Base-by-base conservation (phyloP, 352 stramenopile species). In the Globisporangium paddicum region DNA sequence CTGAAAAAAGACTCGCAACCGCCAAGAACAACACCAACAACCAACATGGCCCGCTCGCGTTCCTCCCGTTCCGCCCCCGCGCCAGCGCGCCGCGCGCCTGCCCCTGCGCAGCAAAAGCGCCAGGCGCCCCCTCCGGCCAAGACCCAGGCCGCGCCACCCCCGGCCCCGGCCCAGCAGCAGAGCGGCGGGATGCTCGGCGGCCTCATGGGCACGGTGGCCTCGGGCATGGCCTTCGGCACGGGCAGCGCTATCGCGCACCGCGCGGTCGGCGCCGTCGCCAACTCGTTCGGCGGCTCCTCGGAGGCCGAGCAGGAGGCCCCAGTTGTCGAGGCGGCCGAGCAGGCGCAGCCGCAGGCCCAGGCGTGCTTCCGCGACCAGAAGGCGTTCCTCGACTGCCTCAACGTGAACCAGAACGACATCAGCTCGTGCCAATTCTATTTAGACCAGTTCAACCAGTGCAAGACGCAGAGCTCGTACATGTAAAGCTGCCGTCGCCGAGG, bases 171-270 rank as follows among this genome's bases (percentile, higher is more conserved):
- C 44, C 79, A 78, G 63, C 79, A 78, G 63, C 67, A 73, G 52
- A 73, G 68, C 62, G 14, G 83, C 49, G 76, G 81, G 57, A 98
- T 99, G 93, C 87, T 99, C 62, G 78, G 87, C 40, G 95, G 95
- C 37, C 95, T 99, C 67, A 96, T 96, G 72, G 86, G 88, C 62
- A 98, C 95, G 34, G 97, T 99, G 63, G 94, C 90, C 23, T 88
- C 98, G 76, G 96, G 96, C 62, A 98, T 99, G 90, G 96, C 96
- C n/a, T 99, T 99, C 72, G 96, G 96, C 68, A 98, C 93, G 50
- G 96, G 96, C 64, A 98, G 87, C 54, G 93, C 95, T 34, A 97
- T 99, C 61, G 96, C 95, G 18, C 96, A 98, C 71, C 92, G 89
- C 51, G 96, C 82, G 5, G 86, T 94, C n/a, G 81, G 82, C 35